phyloP scores from a whole-genome alignment of 2,329 filamentous ascomycete species.

The Rugonectria rugulosa region DNA sequence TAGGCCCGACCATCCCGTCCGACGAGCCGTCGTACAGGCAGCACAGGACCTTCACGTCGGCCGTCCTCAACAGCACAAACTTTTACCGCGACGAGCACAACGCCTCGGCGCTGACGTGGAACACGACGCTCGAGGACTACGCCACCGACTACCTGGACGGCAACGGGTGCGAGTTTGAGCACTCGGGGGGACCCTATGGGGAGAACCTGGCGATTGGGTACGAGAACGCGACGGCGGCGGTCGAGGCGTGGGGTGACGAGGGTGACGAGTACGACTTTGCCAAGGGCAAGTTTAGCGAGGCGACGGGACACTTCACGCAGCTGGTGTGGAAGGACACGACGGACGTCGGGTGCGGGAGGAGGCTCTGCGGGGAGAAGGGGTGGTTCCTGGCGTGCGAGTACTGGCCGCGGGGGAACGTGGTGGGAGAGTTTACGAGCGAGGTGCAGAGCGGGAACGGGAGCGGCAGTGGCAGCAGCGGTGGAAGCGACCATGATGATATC shows the following conservation, averaged over 20 bases:
- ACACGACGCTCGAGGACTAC: conserved; percentile 65
- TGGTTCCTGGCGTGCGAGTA: conserved; percentile 78
- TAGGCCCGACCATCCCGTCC: conserved; percentile 44
- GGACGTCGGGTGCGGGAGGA: conserved; percentile 62
- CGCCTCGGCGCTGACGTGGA: conserved; percentile 68
- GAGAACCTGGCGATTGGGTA: conserved; percentile 79
- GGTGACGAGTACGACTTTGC: conserved; percentile 64
- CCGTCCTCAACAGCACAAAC: conserved; percentile 73
- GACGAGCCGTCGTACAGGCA: conserved; percentile 44
- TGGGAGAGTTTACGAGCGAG: conserved; percentile 56
- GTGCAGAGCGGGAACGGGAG: conserved; percentile 33
- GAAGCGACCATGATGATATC: not conserved
- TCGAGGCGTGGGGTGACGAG: conserved; percentile 71
- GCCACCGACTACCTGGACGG: conserved; percentile 58
- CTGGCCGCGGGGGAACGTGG: conserved; percentile 70
- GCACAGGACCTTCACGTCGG: conserved; percentile 52
- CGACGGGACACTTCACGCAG: conserved; percentile 77
- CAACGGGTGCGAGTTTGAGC: conserved; percentile 56
- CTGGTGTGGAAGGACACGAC: conserved; percentile 73
- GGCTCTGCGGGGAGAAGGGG: conserved; percentile 54
- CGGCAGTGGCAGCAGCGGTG: not conserved
- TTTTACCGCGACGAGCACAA: conserved; percentile 69
- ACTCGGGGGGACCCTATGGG: conserved; percentile 70
- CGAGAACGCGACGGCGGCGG: conserved; percentile 61
- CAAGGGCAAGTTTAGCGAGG: conserved; percentile 61